Conservation (phyloP, 495 filamentous ascomycete genomes). For the Emericellopsis terricola region DNA sequence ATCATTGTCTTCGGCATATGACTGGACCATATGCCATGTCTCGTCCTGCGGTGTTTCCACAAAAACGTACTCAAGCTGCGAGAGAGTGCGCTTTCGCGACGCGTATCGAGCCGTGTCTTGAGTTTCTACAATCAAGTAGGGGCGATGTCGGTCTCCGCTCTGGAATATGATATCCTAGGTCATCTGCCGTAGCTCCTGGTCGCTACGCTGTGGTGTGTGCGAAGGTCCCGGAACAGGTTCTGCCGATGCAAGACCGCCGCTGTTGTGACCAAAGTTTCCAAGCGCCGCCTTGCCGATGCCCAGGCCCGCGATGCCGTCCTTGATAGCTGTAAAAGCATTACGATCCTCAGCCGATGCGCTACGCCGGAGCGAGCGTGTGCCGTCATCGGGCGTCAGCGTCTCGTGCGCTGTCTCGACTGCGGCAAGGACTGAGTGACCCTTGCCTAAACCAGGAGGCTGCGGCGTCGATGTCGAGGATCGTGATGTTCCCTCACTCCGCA, state of each 20-base stretch:
- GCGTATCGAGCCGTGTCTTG: background rate
- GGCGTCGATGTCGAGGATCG: constrained; percentile 9
- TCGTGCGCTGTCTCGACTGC: constrained; percentile 21
- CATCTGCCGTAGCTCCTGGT: constrained; percentile 17
- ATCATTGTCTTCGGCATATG: no score
- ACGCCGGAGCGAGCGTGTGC: constrained; percentile 15
- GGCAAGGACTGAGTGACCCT: constrained; percentile 22
- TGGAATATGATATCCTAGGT: constrained; percentile 6
- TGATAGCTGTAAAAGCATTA: constrained; percentile 19
- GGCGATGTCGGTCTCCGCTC: background rate
- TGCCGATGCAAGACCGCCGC: no score
- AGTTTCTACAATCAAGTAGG: background rate
- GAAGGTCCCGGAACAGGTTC: background rate
- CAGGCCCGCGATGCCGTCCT: constrained; percentile 28
- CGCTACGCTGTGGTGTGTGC: constrained; percentile 2
- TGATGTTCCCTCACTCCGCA: constrained; percentile 9
- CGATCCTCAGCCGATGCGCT: constrained; percentile 23
- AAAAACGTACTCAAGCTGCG: no score
- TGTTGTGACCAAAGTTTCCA: constrained; percentile 8
- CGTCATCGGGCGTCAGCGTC: constrained; percentile 16
- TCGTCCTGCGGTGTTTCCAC: background rate
- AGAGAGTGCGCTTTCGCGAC: no score
- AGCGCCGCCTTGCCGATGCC: constrained; percentile 15
- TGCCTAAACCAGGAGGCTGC: constrained; percentile 14
- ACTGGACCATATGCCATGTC: no score